Evolutionary conservation across 2,329 filamentous ascomycete species (phyloP).

Genomic region (Eurotiales sp.): DNA sequence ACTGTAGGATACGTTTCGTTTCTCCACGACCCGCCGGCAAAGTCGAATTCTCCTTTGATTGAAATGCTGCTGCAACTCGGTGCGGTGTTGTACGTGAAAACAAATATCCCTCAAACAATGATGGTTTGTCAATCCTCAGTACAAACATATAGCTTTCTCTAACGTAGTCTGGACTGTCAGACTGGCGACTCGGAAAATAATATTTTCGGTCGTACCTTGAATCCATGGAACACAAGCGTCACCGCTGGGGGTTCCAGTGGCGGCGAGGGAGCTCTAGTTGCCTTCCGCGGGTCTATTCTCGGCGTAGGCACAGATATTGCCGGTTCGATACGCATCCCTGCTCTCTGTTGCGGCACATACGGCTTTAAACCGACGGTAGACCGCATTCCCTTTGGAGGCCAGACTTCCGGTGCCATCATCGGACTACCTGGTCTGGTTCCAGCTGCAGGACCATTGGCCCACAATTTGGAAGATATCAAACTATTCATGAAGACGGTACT

Average conservation of each 20-base stretch:
- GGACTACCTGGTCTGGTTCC: conserved; percentile 26
- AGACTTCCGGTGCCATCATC: conserved; percentile 17
- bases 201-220: conserved; percentile 21
- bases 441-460: conserved; percentile 30
- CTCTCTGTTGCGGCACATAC: conserved; percentile 32
- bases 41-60: conserved; percentile 2
- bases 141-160: conserved; percentile 54
- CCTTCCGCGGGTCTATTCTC: conserved; percentile 29
- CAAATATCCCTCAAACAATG: conserved; percentile 59
- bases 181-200: conserved; percentile 35
- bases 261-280: conserved; percentile 35
- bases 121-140: conserved; percentile 52
- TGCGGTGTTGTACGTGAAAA: conserved; percentile 55
- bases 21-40: conserved; percentile 14
- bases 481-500: not conserved
- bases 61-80: conserved; percentile 27
- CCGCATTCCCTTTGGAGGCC: conserved; percentile 46
- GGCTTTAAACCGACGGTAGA: conserved; percentile 35
- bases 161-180: conserved; percentile 45
- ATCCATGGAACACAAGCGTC: conserved; percentile 25
- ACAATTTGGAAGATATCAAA: conserved; percentile 1
- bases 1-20: conserved; percentile 53
- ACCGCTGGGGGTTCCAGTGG: conserved; percentile 30
- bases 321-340: conserved; percentile 30
- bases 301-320: conserved; percentile 34